phyloP scores from a whole-genome alignment of 1,284 basidiomycete genomes.

The Leccinum pachyderme region DNA sequence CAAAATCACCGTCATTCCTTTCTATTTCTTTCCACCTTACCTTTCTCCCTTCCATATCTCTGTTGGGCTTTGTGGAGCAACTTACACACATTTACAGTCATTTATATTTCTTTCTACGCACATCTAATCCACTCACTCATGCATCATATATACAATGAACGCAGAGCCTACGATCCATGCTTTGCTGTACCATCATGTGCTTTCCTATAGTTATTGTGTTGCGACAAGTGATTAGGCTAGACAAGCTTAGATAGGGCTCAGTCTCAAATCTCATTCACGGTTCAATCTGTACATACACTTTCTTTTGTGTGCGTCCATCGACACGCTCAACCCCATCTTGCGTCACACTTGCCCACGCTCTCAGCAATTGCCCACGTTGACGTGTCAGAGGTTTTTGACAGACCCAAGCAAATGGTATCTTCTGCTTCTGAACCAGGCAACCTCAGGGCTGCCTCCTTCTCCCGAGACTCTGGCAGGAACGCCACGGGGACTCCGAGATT shows the following conservation, averaged over 20 bases:
- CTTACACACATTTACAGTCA: slow-evolving; percentile 20
- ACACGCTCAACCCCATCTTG: slow-evolving; percentile 46
- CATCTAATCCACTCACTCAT: slow-evolving; percentile 38
- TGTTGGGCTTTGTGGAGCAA: slow-evolving; percentile 11
- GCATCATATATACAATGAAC: slow-evolving; percentile 32
- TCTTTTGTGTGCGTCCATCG: not conserved
- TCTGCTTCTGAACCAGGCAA: slow-evolving; percentile 48
- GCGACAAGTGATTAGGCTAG: slow-evolving; percentile 35
- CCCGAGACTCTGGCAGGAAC: slow-evolving; percentile 38
- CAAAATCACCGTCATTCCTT: not conserved
- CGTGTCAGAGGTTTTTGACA: slow-evolving; percentile 16
- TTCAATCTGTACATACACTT: not conserved
- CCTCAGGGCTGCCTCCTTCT: slow-evolving; percentile 33
- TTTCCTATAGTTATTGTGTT: slow-evolving; percentile 32
- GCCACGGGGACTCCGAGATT: slow-evolving; percentile 43
- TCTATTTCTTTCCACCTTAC: not conserved
- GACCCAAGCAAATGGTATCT: slow-evolving; percentile 48
- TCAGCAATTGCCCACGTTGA: slow-evolving; percentile 44
- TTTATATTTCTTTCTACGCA: slow-evolving; percentile 26
- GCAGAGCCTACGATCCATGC: slow-evolving; percentile 24
- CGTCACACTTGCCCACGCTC: slow-evolving; percentile 48
- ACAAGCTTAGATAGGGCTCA: slow-evolving; percentile 9
- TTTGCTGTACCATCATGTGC: slow-evolving; percentile 37
- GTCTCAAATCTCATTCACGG: slow-evolving; percentile 20
- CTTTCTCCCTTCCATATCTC: slow-evolving; percentile 4